Percentiles rank a stretch among this genome's conserved stretches.
These are phyloP conservation scores for Tuber calosporum DNA, from an alignment of 495 filamentous ascomycete genomes.

Conservation along the genomic window DNA sequence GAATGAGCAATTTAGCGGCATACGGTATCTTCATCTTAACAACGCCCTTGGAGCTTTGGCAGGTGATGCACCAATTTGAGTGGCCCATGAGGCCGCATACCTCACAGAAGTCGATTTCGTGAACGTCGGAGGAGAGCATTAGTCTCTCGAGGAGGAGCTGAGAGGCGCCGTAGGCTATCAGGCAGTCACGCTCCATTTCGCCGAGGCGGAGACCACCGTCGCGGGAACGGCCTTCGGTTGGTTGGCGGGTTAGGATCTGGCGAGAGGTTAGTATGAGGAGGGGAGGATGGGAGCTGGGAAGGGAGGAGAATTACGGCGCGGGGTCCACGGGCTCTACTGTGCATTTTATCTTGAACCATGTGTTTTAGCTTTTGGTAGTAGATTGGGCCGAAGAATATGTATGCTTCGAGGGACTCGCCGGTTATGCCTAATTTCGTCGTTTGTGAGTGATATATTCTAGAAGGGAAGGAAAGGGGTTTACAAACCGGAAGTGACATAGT, in stretches of 20 bases:
- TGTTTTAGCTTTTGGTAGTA: conserved; percentile 99
- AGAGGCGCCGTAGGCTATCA: conserved; percentile 90
- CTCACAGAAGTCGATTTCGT: conserved; percentile 87
- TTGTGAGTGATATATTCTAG: not conserved
- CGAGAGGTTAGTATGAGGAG: not conserved
- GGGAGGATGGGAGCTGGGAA: not conserved
- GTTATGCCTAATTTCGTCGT: conserved; percentile 54
- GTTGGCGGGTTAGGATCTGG: conserved; percentile 79
- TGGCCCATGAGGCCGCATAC: conserved; percentile 91
- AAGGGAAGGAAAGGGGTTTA: not conserved
- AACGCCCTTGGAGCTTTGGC: conserved; percentile 70
- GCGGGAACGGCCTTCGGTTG: conserved; percentile 87
- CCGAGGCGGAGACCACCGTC: conserved; percentile 89
- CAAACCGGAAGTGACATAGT: conserved; percentile 81
- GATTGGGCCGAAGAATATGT: conserved; percentile 97
- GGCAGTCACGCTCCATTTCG: conserved; percentile 97
- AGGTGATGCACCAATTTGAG: conserved; percentile 84
- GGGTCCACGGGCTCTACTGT: conserved; percentile 83
- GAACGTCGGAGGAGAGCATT: conserved; percentile 86
- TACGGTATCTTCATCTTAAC: conserved; percentile 96
- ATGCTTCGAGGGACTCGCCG: conserved; percentile 83
- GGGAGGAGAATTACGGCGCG: conserved; percentile 49
- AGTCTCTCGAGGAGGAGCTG: conserved; percentile 88
- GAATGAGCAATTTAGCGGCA: conserved; percentile 91
- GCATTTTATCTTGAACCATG: conserved; percentile 99